phyloP scores from a whole-genome alignment of 176 grass and related monocot genomes.

The Carex kokanica region DNA sequence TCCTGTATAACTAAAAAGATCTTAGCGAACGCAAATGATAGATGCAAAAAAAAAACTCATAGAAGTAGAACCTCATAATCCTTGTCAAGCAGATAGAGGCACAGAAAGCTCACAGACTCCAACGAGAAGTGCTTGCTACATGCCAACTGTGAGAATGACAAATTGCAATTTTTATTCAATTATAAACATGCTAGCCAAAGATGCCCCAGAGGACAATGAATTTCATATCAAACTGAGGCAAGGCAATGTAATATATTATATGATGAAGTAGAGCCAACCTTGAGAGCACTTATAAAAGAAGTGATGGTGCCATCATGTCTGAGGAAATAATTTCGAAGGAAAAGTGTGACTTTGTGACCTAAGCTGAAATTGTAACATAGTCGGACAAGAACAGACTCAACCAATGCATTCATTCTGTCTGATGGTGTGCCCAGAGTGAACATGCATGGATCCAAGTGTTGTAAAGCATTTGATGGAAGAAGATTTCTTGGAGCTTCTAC shows the following conservation, averaged over 20 bases:
- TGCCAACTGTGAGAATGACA: slow-evolving; percentile 56
- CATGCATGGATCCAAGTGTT: slow-evolving; percentile 64
- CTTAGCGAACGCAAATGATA: neutral
- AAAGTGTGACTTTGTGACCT: slow-evolving; percentile 58
- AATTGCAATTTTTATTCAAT: slow-evolving; percentile 31
- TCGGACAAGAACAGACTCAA: slow-evolving; percentile 76
- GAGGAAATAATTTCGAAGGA: slow-evolving; percentile 94
- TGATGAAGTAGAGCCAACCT: slow-evolving; percentile 42
- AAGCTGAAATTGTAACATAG: slow-evolving; percentile 59
- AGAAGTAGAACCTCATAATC: slow-evolving; percentile 54
- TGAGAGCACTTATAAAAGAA: slow-evolving; percentile 88
- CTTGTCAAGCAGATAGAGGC: slow-evolving; percentile 54
- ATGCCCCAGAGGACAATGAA: slow-evolving; percentile 10
- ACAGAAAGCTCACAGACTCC: slow-evolving; percentile 85
- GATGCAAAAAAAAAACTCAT: neutral
- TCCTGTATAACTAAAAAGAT: neutral
- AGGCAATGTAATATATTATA: slow-evolving; percentile 4
- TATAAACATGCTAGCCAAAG: neutral
- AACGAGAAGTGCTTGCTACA: slow-evolving; percentile 81
- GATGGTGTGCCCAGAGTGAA: slow-evolving; percentile 66
- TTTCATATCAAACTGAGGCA: slow-evolving; percentile 13
- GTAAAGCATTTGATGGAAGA: slow-evolving; percentile 72
- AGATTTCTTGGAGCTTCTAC: slow-evolving; percentile 75
- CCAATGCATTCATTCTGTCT: slow-evolving; percentile 85
- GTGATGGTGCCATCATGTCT: slow-evolving; percentile 82